These are phyloP conservation scores for Cytospora piceicola DNA, from an alignment of 2,329 filamentous ascomycete genomes.

Conservation along the genomic window DNA sequence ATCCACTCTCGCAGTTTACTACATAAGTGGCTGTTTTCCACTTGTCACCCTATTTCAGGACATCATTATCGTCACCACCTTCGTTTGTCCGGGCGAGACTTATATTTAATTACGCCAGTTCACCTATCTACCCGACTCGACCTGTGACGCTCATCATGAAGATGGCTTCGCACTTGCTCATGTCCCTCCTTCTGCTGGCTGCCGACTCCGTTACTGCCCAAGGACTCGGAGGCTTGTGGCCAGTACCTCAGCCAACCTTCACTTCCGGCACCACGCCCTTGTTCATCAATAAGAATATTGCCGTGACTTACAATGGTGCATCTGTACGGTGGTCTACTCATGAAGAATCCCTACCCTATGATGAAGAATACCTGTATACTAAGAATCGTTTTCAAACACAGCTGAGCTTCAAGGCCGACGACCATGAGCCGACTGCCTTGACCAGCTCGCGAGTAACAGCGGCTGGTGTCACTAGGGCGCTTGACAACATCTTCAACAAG, in stretches of 20 bases:
- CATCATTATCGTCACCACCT: not conserved
- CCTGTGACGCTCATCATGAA: conserved; percentile 31
- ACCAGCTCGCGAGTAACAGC: conserved; percentile 59
- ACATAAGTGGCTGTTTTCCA: conserved; percentile 4
- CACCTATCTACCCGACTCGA: not conserved
- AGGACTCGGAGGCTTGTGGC: conserved; percentile 51
- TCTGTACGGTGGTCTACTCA: conserved; percentile 53
- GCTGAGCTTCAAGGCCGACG: conserved; percentile 52
- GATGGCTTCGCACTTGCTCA: conserved; percentile 36
- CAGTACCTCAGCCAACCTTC: conserved; percentile 52
- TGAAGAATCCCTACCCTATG: conserved; percentile 31
- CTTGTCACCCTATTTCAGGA: not conserved
- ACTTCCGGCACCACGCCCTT: conserved; percentile 56
- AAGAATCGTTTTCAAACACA: conserved; percentile 44
- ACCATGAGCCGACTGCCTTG: conserved; percentile 47
- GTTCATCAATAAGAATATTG: conserved; percentile 56
- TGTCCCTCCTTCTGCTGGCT: conserved; percentile 46
- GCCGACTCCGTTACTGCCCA: conserved; percentile 49
- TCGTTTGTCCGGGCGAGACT: not conserved
- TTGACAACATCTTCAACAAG: conserved; percentile 66
- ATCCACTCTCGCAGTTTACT: conserved; percentile 7
- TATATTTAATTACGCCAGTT: not conserved
- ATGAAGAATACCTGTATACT: conserved; percentile 36
- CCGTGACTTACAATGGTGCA: conserved; percentile 62
- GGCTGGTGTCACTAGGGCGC: conserved; percentile 61